Evolutionary conservation across 257 asterid species (phyloP).

Genomic region (Paraleonurus japonicus): DNA sequence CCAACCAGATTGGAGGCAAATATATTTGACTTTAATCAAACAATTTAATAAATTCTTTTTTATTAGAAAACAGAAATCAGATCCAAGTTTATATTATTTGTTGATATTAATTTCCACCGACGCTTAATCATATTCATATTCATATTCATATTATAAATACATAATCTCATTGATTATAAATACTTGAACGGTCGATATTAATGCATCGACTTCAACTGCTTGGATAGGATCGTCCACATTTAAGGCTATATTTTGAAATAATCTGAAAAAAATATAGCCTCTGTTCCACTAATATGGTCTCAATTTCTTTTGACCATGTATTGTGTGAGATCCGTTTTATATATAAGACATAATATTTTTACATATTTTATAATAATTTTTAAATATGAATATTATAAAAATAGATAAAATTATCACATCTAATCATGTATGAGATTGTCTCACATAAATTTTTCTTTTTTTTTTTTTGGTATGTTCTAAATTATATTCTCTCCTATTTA

Average conservation of each 20-base stretch:
- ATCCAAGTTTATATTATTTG: background rate
- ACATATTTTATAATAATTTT: too few relatives aligned
- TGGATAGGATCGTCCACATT: background rate
- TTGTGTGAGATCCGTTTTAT: too few relatives aligned
- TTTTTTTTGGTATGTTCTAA: too few relatives aligned
- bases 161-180: background rate
- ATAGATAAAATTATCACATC: too few relatives aligned
- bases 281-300: too few relatives aligned
- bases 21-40: background rate
- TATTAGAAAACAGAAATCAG: background rate
- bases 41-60: background rate
- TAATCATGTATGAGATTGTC: too few relatives aligned
- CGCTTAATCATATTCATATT: background rate
- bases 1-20: background rate
- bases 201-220: background rate
- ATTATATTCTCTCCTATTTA: too few relatives aligned
- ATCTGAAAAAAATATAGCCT: too few relatives aligned
- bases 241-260: background rate
- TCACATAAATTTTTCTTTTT: too few relatives aligned
- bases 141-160: background rate
- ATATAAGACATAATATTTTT: too few relatives aligned
- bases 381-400: too few relatives aligned
- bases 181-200: background rate
- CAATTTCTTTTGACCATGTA: too few relatives aligned
- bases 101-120: slow-evolving; percentile 3